phyloP scores from a whole-genome alignment of 2,329 filamentous ascomycete species.

The Exophiala phaeomuriformis region DNA sequence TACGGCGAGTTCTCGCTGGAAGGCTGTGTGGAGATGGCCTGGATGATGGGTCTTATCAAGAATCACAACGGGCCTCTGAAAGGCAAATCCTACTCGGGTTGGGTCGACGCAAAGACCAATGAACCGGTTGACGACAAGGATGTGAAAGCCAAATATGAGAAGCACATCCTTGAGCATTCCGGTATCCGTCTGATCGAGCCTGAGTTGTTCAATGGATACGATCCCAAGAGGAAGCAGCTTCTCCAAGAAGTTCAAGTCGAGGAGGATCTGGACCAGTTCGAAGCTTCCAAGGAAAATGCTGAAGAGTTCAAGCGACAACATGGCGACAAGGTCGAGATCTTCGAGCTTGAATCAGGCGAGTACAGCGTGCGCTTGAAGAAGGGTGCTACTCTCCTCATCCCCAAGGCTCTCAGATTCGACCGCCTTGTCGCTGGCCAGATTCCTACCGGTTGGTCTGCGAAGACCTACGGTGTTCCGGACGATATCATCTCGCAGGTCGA shows the following conservation, averaged over 20 bases:
- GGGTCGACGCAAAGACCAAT: slow-evolving; percentile 86
- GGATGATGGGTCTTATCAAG: slow-evolving; percentile 99
- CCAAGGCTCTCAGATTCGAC: slow-evolving; percentile 94
- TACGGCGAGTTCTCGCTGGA: slow-evolving; percentile 94
- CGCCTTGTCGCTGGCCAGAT: slow-evolving; percentile 95
- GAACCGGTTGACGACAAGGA: slow-evolving; percentile 98
- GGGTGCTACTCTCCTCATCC: slow-evolving; percentile 88
- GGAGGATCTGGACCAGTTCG: slow-evolving; percentile 93
- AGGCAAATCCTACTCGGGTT: slow-evolving; percentile 92
- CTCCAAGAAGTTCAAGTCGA: slow-evolving; percentile 96
- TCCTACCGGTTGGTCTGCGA: slow-evolving; percentile 93
- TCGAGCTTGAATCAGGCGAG: slow-evolving; percentile 91
- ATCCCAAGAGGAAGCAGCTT: slow-evolving; percentile 97
- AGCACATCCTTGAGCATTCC: slow-evolving; percentile 88
- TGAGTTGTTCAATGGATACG: slow-evolving; percentile 92
- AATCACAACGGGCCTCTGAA: slow-evolving; percentile 96
- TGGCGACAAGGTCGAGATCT: slow-evolving; percentile 94
- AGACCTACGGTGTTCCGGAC: slow-evolving; percentile 90
- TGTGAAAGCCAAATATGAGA: slow-evolving; percentile 95
- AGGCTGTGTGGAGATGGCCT: slow-evolving; percentile 98
- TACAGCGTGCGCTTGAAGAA: slow-evolving; percentile 93
- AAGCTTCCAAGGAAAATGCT: slow-evolving; percentile 93
- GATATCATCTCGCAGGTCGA: slow-evolving; percentile 98
- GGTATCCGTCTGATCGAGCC: slow-evolving; percentile 97
- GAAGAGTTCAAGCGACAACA: slow-evolving; percentile 97